These are phyloP conservation scores for Fusarium continuum DNA, from an alignment of 2,329 filamentous ascomycete species.

Conservation along the genomic window DNA sequence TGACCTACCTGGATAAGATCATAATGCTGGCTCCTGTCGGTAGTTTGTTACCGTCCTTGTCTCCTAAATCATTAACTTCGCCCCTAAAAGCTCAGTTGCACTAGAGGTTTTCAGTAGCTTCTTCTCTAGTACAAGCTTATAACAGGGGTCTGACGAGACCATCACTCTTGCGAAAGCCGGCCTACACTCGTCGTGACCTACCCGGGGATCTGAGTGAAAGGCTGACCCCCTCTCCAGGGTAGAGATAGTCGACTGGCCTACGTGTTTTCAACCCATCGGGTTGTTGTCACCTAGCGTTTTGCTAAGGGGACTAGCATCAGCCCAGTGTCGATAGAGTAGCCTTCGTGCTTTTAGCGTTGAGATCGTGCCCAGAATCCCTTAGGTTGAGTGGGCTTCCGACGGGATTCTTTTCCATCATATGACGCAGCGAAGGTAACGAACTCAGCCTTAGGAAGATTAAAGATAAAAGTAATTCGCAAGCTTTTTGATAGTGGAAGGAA, in stretches of 20 bases:
- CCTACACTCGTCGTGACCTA: background rate
- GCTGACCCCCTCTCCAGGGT: too few species aligned
- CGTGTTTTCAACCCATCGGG: too few species aligned
- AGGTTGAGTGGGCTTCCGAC: background rate
- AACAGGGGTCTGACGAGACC: background rate
- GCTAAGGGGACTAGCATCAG: background rate
- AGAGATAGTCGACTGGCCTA: too few species aligned
- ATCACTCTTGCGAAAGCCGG: background rate
- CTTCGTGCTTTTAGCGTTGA: background rate
- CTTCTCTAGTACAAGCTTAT: slow-evolving; percentile 11
- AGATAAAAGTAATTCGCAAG: too few species aligned
- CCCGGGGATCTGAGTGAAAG: too few species aligned
- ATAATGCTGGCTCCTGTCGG: background rate
- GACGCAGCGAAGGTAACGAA: background rate
- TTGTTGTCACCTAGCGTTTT: background rate
- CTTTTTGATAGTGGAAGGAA: background rate
- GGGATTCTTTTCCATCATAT: background rate
- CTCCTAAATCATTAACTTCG: background rate
- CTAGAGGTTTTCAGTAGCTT: background rate
- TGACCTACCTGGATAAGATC: too few species aligned
- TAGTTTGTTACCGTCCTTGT: background rate
- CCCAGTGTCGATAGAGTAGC: background rate
- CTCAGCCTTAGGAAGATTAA: background rate
- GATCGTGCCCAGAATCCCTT: background rate
- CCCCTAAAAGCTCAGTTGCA: background rate